Evolutionary conservation across 2,329 filamentous ascomycete genomes (phyloP), one percentile per base, ranked within the genome.

Genomic region (Malbranchea zuffiana): DNA sequence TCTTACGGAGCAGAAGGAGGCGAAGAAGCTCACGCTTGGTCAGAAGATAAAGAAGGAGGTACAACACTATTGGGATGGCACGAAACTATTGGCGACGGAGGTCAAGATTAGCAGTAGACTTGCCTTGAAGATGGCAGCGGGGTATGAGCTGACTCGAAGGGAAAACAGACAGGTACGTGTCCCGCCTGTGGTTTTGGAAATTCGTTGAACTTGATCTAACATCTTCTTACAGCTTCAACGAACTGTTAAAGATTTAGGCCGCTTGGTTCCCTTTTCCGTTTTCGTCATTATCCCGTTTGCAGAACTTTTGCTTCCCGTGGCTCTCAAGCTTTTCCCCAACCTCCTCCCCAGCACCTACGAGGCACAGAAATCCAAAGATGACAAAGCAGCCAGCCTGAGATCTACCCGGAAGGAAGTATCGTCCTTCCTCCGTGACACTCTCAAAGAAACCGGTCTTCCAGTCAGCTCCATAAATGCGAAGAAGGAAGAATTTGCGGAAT

Each of bases 241-340:
- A 54, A 98, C 90, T 7, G 85, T 95, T 11, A 84, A 92, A 61
- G 90, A 98, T 66, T 71, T 98, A 31, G 86, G 77, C 21, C 87
- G 90, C 11, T 67, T 98, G 41, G 82, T 98, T 10, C 90, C 90
- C 11, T 98, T 98, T 62, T 93, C 87, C 5, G 82, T 95, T 49
- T 98, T 98, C 62, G 74, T 98, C 51, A 88, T 98, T 48, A 86
- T 98, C 25, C 90, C 90, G 1, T 93, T 98, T 48, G 90, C 87
- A 41, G 90, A 98, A 65, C 69, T 95, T 23, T 73, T 98, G 29
- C 75, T 96, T 15, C 90, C 90, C 1, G 71, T 98, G 31, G 90
- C 88, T 5, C 72, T 98, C 33, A 92, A 83, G 65, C 67, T 98
- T 30, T 98, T 98, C 75, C 90, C 90, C 59, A 96, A 96, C 63